These are phyloP conservation scores for Phyllosticta citrichinensis DNA, from an alignment of 2,329 filamentous ascomycete species.

Conservation along the genomic window DNA sequence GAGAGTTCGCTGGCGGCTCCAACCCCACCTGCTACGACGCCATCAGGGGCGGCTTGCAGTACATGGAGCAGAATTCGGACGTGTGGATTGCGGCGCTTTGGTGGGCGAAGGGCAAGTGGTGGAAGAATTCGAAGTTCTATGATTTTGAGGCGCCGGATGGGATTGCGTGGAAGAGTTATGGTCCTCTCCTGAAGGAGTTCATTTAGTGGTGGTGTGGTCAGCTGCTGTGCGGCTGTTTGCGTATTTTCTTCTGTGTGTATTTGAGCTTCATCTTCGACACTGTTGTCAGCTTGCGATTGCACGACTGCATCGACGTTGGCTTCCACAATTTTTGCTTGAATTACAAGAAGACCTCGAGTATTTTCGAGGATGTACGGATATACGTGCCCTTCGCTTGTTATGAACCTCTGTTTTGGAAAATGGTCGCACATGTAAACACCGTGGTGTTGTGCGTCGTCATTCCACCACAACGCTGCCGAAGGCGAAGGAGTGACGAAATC, in stretches of 20 bases:
- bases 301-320: no score
- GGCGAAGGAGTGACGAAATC: no score
- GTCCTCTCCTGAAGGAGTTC: background rate
- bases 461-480: no score
- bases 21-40: constrained; percentile 42
- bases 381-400: no score
- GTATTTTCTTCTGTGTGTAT: background rate
- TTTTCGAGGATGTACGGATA: no score
- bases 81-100: constrained; percentile 45
- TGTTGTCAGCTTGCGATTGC: no score
- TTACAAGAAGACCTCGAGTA: no score
- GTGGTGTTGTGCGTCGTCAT: no score
- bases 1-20: constrained; percentile 45
- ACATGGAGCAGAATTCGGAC: constrained; percentile 39
- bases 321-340: no score
- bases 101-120: constrained; percentile 48
- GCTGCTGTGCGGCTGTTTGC: background rate
- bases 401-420: no score
- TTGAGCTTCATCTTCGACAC: background rate
- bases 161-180: constrained; percentile 26
- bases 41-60: constrained; percentile 39
- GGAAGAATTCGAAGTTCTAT: constrained; percentile 39
- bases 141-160: constrained; percentile 41
- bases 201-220: background rate
- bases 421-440: no score